Evolutionary conservation across 2,329 filamentous ascomycete genomes (phyloP).

Genomic region (Colletotrichum filicis): DNA sequence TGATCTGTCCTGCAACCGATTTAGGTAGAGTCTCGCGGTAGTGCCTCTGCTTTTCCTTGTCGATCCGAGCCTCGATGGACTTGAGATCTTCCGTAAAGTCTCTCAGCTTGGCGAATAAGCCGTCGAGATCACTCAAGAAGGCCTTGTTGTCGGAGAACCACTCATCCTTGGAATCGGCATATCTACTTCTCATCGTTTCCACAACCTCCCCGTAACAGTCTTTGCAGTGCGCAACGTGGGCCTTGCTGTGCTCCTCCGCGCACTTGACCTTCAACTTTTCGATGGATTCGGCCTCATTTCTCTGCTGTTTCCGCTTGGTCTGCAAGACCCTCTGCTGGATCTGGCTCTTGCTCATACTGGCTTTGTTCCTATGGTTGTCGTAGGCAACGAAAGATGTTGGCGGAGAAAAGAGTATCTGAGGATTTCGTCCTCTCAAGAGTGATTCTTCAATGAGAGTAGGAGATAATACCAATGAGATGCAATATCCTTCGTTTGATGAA

Average conservation of each 20-base stretch:
- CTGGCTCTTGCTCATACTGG: background rate
- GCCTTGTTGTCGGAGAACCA: slow-evolving; percentile 63
- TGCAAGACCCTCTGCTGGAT: slow-evolving; percentile 13
- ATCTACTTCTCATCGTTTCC: slow-evolving; percentile 55
- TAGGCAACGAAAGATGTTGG: background rate
- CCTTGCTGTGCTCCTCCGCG: slow-evolving; percentile 53
- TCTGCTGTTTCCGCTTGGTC: slow-evolving; percentile 19
- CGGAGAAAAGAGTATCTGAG: too few relatives aligned
- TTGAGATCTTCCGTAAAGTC: slow-evolving; percentile 54
- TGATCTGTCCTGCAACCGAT: slow-evolving; percentile 17
- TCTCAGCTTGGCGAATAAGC: slow-evolving; percentile 59
- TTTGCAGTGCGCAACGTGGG: slow-evolving; percentile 56
- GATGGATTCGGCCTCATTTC: slow-evolving; percentile 48
- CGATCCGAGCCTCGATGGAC: slow-evolving; percentile 60
- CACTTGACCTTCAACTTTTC: slow-evolving; percentile 56
- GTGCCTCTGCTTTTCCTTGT: slow-evolving; percentile 64
- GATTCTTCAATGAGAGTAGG: too few relatives aligned
- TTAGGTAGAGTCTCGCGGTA: slow-evolving; percentile 52
- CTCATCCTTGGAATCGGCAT: slow-evolving; percentile 49
- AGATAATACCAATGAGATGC: too few relatives aligned
- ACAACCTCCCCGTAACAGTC: slow-evolving; percentile 60
- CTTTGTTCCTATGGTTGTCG: background rate
- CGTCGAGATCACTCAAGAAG: slow-evolving; percentile 62
- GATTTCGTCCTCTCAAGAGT: background rate
- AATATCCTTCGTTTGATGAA: too few relatives aligned